Evolutionary conservation across 805 yeast genomes (phyloP), one percentile per base, ranked within the genome.

Genomic region (Yamadazyma tumulicola): DNA sequence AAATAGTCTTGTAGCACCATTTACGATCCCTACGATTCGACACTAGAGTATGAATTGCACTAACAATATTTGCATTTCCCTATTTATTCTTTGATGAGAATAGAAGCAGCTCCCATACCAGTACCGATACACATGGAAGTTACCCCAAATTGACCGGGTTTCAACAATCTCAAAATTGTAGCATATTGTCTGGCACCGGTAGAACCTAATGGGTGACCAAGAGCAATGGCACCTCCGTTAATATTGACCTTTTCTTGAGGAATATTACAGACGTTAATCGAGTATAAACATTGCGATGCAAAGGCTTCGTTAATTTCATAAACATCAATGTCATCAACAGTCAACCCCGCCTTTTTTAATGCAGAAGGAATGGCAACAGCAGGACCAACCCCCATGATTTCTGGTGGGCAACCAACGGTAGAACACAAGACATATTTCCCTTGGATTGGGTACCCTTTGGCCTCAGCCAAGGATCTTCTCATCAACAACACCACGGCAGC

Each of bases 61-160:
- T 21, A 9, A 9, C 23, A 9, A 25, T 25, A 25, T 12, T 21
- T 9, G 7, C 7, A 8, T n/a, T 20, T 5, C 6, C 8, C 24
- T 23, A 23, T 8, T 56, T 71, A 87, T 68, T 91, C 97, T 52
- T 74, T 82, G 28, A 86, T 73, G 49, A 91, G 74, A 29, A 89
- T 69, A 10, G 91, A 83, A 31, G 97, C 97, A 21, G 97, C 96
- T 46, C 97, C 97, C 95, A 89, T 91, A 50, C 97, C 97, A 22
- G 97, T 87, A 52, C 97, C 97, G 46, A 91, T 81, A 69, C 97
- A 91, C 97, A 91, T 91, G 45, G 95, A 83, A 9, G 94, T 85
- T 34, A 91, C 81, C 46, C 97, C 97, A 45, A 88, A 64, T 67
- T 88, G 79, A 42, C 91, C 94, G 18, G 75, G 57, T 59, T 81